These are phyloP conservation scores for Pleurotus giganteus DNA, from an alignment of 768 basidiomycete species.

Conservation along the genomic window DNA sequence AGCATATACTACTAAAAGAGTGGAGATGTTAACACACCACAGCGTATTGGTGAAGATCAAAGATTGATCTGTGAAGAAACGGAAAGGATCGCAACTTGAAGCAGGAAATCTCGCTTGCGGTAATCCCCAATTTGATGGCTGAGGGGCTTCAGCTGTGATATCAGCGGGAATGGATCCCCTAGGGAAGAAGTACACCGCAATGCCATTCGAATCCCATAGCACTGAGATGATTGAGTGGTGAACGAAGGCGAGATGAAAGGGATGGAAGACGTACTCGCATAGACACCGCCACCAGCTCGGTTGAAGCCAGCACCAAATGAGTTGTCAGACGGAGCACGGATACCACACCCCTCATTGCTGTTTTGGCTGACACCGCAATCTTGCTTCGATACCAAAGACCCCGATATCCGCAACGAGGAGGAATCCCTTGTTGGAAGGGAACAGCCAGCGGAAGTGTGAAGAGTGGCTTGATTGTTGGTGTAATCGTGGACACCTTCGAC, in stretches of 20 bases:
- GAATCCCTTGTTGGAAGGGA: conserved; percentile 48
- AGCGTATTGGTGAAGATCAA: conserved; percentile 86
- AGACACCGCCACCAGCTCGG: conserved; percentile 80
- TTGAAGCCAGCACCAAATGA: conserved; percentile 91
- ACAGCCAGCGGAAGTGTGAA: conserved; percentile 78
- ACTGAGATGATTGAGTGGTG: conserved; percentile 36
- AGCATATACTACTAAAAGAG: neutral
- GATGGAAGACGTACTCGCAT: conserved; percentile 67
- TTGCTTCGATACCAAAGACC: conserved; percentile 63
- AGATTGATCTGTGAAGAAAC: conserved; percentile 75
- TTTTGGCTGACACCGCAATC: conserved; percentile 73
- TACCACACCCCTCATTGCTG: conserved; percentile 79
- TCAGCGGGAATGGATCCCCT: conserved; percentile 73
- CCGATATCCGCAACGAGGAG: conserved; percentile 52
- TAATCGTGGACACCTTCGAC: conserved; percentile 82
- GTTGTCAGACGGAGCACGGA: conserved; percentile 54
- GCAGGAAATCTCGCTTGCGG: conserved; percentile 83
- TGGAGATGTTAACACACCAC: conserved; percentile 47
- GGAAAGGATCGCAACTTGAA: conserved; percentile 67
- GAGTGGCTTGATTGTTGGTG: conserved; percentile 77
- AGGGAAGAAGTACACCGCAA: conserved; percentile 82
- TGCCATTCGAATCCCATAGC: conserved; percentile 75
- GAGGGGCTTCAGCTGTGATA: conserved; percentile 68
- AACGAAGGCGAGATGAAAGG: neutral
- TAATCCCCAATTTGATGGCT: conserved; percentile 72